A percentile compares a stretch with the other conserved stretches of the same genome.
These are phyloP conservation scores for Tulasnella sp. DNA, from an alignment of 768 basidiomycete genomes.

Conservation along the genomic window DNA sequence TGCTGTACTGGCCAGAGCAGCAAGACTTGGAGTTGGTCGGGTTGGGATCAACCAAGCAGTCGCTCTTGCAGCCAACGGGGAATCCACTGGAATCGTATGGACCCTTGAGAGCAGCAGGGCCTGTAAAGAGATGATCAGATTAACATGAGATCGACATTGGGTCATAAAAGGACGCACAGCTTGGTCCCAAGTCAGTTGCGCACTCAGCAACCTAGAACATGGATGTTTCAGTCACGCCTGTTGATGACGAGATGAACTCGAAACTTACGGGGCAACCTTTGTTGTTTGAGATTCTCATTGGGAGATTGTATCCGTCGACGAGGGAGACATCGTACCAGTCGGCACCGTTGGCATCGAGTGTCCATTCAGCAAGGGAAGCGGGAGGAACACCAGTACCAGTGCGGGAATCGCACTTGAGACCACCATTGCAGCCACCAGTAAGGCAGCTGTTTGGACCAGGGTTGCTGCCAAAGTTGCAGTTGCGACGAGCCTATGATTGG, in stretches of 20 bases:
- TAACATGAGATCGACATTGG: background rate
- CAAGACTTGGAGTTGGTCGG: constrained; percentile 11
- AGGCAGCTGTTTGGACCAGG: constrained; percentile 17
- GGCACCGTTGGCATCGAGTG: background rate
- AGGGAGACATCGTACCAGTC: constrained; percentile 17
- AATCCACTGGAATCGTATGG: constrained; percentile 14
- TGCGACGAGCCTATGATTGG: constrained; percentile 13
- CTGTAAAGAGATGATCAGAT: background rate
- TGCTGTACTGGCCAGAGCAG: constrained; percentile 14
- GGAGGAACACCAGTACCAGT: constrained; percentile 28
- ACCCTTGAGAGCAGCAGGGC: constrained; percentile 6
- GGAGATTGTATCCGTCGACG: constrained; percentile 19
- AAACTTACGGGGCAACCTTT: background rate
- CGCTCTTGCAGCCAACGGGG: constrained; percentile 15
- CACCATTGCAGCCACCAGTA: constrained; percentile 21
- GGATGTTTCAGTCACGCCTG: background rate
- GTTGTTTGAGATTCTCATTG: constrained; percentile 16
- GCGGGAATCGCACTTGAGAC: constrained; percentile 27
- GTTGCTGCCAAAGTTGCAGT: constrained; percentile 16
- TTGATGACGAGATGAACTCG: background rate
- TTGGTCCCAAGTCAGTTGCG: constrained; percentile 15
- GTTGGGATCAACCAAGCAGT: constrained; percentile 15
- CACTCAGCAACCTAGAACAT: constrained; percentile 13
- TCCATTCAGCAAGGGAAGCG: constrained; percentile 14
- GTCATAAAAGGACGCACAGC: background rate